Evolutionary conservation across 768 basidiomycete genomes (phyloP).

Genomic region (Russula foetens): DNA sequence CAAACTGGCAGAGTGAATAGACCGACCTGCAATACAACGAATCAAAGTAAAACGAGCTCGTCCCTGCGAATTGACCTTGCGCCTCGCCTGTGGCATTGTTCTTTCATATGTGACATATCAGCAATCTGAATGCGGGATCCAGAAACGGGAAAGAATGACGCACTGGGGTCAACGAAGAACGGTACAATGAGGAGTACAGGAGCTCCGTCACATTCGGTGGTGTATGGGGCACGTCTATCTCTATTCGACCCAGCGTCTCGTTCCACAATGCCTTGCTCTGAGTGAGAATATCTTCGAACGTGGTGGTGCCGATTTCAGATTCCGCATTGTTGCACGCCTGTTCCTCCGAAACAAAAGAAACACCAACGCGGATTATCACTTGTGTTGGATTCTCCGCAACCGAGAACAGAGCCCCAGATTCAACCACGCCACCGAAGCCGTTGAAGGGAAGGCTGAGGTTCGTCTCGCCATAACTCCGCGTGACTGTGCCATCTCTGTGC

Average conservation of each 20-base stretch:
- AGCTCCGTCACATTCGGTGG: slow-evolving; percentile 60
- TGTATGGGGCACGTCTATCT: slow-evolving; percentile 54
- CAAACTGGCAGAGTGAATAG: slow-evolving; percentile 28
- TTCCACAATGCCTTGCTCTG: slow-evolving; percentile 53
- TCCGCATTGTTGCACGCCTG: slow-evolving; percentile 67
- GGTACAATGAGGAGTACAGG: slow-evolving; percentile 61
- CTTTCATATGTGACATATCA: slow-evolving; percentile 27
- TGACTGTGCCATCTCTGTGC: slow-evolving; percentile 46
- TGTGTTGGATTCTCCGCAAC: slow-evolving; percentile 37
- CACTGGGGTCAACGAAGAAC: slow-evolving; percentile 55
- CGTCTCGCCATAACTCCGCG: slow-evolving; percentile 54
- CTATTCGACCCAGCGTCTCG: slow-evolving; percentile 55
- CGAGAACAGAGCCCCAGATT: slow-evolving; percentile 67
- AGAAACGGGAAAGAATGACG: slow-evolving; percentile 18
- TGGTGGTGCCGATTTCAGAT: slow-evolving; percentile 45
- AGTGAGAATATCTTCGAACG: slow-evolving; percentile 52
- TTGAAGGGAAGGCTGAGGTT: slow-evolving; percentile 50
- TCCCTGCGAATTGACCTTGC: slow-evolving; percentile 50
- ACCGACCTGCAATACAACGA: slow-evolving; percentile 68
- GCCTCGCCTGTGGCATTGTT: slow-evolving; percentile 67
- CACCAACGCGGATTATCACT: slow-evolving; percentile 55
- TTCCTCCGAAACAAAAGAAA: slow-evolving; percentile 54
- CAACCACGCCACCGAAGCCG: slow-evolving; percentile 54
- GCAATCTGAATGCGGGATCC: neutral
- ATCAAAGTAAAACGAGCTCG: slow-evolving; percentile 57